phyloP scores from a whole-genome alignment of 257 asterid genomes.

The Eustoma russellianum region DNA sequence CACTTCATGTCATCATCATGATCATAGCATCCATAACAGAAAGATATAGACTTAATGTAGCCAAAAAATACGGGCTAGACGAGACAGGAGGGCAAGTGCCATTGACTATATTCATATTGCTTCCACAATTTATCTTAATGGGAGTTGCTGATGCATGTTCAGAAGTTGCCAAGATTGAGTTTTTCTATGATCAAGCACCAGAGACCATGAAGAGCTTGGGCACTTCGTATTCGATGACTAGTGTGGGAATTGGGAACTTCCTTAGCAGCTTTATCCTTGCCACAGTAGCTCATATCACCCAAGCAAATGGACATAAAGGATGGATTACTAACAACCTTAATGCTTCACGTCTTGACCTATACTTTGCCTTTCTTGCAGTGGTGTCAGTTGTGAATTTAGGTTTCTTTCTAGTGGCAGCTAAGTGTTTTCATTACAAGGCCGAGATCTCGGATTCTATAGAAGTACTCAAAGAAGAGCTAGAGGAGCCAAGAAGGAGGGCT shows the following conservation, averaged over 20 bases:
- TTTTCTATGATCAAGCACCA: conserved; percentile 23
- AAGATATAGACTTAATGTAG: conserved; percentile 48
- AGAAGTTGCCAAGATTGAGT: conserved; percentile 15
- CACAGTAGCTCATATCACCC: conserved; percentile 39
- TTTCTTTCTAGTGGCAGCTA: conserved; percentile 38
- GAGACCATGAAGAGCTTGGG: conserved; percentile 30
- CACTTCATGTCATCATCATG: conserved; percentile 59
- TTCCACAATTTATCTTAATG: conserved; percentile 18
- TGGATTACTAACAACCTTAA: conserved; percentile 76
- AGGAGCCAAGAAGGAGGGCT: conserved; percentile 9
- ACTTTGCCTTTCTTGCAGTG: conserved; percentile 53
- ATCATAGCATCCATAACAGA: conserved; percentile 51
- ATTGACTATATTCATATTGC: conserved; percentile 45
- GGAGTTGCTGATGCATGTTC: conserved; percentile 19
- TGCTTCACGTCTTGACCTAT: conserved; percentile 63
- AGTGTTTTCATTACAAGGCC: conserved; percentile 59
- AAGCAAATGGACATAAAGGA: conserved; percentile 27
- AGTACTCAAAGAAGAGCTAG: conserved; percentile 44
- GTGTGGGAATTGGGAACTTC: conserved; percentile 59
- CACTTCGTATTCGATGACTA: conserved; percentile 57
- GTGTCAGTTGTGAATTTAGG: conserved; percentile 45
- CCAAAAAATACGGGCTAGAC: conserved; percentile 26
- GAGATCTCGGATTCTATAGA: conserved; percentile 67
- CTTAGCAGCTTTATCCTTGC: conserved; percentile 62
- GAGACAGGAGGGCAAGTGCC: conserved; percentile 33